Base-by-base conservation (phyloP, 1,284 basidiomycete genomes). In the Ganoderma leucocontextum region DNA sequence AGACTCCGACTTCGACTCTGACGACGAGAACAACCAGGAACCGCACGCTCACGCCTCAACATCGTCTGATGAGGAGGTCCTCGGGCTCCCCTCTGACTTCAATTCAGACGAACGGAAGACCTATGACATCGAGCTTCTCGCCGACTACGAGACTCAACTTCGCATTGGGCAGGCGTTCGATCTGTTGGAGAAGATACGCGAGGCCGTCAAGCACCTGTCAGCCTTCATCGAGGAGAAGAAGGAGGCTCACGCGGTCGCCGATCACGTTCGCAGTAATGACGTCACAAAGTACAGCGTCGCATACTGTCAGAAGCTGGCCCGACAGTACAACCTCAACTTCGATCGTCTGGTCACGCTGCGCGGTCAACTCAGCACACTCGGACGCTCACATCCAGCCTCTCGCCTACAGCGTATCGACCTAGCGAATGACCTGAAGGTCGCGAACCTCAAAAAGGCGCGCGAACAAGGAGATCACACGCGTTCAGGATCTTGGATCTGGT, bases 71-170 rank as follows among this genome's bases (percentile, higher is more conserved):
- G 9, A 52, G 5, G 58, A 44, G 8, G 38, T 63, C n/a, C 58
- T 67, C 2, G 62, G 44, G 0, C 62, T 64, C 38, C 66, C 66
- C 0, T 67, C 62, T 1, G 62, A 64, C 35, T 67, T 64, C 59
- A 38, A 33, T 13, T 4, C 2, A 19, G 36, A 60, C 7, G 66
- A 67, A 5, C 38, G 58, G 0, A 29, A 35, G 12, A 39, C n/a
- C 0, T 60, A 60, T 15, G 17, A 36, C 9, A n/a, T 67, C 6
- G 25, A 41, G 4, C 8, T 36, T 10, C 49, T 67, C 8, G 62
- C 29, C 1, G 38, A 38, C 9, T 61, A 41, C 33, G 66, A 67
- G 59, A 22, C 60, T 6, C 10, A 36, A 2, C 49, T 67, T 1
- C 36, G 62, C 5, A 29, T 63, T 12, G 62, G 66, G 4, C 17